A percentile compares a stretch with the other conserved stretches of the same genome.
Evolutionary conservation across 1,139 yeast species (phyloP).

Genomic region (Petasospora rhodanensis): DNA sequence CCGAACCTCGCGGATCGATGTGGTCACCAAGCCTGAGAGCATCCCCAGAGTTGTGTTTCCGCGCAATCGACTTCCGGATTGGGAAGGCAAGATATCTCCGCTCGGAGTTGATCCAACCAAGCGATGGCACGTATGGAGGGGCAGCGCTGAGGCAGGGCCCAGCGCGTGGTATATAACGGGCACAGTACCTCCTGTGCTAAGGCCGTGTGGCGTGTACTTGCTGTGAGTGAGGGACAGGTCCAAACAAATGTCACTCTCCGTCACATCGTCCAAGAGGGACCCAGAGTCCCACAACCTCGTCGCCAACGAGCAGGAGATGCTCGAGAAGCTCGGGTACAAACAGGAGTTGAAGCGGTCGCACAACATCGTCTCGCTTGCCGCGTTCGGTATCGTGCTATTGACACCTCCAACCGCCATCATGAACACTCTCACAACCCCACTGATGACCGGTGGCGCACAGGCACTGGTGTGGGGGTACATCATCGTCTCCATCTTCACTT

Average conservation of each 20-base stretch:
- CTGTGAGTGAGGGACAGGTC: too few species aligned
- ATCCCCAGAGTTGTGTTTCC: too few species aligned
- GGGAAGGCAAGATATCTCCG: too few species aligned
- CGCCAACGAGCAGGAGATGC: conserved; percentile 13
- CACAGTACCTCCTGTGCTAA: too few species aligned
- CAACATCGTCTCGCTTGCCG: conserved; percentile 32
- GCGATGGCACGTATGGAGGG: too few species aligned
- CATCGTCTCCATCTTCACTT: conserved; percentile 23
- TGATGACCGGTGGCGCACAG: conserved; percentile 25
- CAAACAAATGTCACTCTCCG: too few species aligned
- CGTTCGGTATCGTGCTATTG: conserved; percentile 33
- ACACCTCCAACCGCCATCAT: conserved; percentile 36
- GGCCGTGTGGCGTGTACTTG: too few species aligned
- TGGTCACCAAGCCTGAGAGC: too few species aligned
- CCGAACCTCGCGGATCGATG: too few species aligned
- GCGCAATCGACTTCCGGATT: too few species aligned
- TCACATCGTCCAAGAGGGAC: conserved; percentile 5
- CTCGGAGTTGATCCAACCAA: background rate
- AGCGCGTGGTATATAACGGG: too few species aligned
- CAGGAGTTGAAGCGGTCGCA: conserved; percentile 34
- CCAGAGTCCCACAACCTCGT: conserved; percentile 12
- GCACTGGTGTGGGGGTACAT: conserved; percentile 27
- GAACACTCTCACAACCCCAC: conserved; percentile 27
- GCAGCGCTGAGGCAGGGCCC: too few species aligned
- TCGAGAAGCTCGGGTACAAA: conserved; percentile 34